Percentiles rank a stretch among this genome's conserved stretches.
Conservation (phyloP, 2,329 filamentous ascomycete genomes). For the Diaporthe eres region DNA sequence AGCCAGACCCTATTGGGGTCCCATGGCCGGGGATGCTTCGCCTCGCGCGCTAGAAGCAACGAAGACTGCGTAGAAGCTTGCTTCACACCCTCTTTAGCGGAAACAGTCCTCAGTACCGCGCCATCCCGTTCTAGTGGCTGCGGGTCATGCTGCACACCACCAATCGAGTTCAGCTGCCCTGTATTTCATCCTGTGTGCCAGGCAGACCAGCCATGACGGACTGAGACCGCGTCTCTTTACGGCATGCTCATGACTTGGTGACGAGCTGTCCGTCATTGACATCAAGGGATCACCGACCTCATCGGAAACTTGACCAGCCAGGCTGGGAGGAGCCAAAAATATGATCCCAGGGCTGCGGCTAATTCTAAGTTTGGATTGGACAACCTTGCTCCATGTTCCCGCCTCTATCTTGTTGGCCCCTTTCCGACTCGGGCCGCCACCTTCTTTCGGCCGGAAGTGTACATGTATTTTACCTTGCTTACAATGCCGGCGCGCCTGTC, state of each 20-base stretch:
- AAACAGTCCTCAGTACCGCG: slow-evolving; percentile 28
- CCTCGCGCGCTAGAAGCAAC: slow-evolving; percentile 41
- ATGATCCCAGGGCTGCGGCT: slow-evolving; percentile 27
- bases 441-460: slow-evolving; percentile 20
- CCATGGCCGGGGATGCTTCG: slow-evolving; percentile 20
- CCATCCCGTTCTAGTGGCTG: slow-evolving; percentile 39
- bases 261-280: background rate
- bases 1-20: background rate
- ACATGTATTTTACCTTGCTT: slow-evolving; percentile 8
- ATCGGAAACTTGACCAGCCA: background rate
- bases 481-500: slow-evolving; percentile 8
- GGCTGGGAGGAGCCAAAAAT: slow-evolving; percentile 14
- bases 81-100: slow-evolving; percentile 40
- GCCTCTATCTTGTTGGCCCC: background rate
- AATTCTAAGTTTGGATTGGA: slow-evolving; percentile 34
- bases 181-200: background rate
- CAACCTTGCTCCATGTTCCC: slow-evolving; percentile 24
- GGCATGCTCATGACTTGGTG: slow-evolving; percentile 17
- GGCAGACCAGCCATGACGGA: background rate
- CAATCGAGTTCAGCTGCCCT: slow-evolving; percentile 26
- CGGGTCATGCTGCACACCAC: slow-evolving; percentile 25
- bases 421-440: slow-evolving; percentile 33
- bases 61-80: slow-evolving; percentile 40
- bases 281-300: background rate
- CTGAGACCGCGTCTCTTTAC: background rate